Evolutionary conservation across 192 early-diverging fungal species (phyloP).

Genomic region (Linnemannia hyalina): DNA sequence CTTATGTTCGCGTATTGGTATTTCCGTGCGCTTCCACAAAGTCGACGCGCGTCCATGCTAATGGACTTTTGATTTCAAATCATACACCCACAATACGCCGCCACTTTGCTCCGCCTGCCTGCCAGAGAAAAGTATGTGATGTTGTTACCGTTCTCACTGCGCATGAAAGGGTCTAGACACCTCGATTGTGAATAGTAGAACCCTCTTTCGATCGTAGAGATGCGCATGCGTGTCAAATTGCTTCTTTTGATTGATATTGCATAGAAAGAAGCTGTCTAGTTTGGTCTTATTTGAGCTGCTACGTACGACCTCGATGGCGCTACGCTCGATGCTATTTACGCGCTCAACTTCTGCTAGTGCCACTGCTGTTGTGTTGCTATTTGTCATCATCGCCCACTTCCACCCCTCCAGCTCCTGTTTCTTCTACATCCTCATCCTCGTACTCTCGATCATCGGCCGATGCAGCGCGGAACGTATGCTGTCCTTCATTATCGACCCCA

Average conservation of each 20-base stretch:
- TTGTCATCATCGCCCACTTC: slow-evolving; percentile 68
- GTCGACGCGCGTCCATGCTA: too few species aligned
- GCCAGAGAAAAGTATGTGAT: not conserved
- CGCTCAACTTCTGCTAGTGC: not conserved
- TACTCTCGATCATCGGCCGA: slow-evolving; percentile 7
- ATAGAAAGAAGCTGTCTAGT: too few species aligned
- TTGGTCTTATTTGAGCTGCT: not conserved
- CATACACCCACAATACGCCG: not conserved
- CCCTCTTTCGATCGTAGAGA: too few species aligned
- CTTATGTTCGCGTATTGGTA: not conserved
- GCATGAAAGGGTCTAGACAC: not conserved
- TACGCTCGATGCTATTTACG: not conserved
- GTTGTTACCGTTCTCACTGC: not conserved
- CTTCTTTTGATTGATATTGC: too few species aligned
- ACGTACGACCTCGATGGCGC: not conserved
- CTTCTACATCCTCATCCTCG: slow-evolving; percentile 62
- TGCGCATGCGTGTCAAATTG: too few species aligned
- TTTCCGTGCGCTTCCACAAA: not conserved
- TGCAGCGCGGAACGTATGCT: not conserved
- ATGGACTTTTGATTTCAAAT: not conserved
- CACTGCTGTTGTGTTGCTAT: not conserved
- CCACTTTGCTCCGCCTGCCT: not conserved
- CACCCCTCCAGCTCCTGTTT: slow-evolving; percentile 58
- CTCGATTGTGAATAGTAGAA: too few species aligned
- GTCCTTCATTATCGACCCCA: not conserved